Evolutionary conservation across 1,139 yeast species (phyloP).

Genomic region (Zygoascus meyerae): DNA sequence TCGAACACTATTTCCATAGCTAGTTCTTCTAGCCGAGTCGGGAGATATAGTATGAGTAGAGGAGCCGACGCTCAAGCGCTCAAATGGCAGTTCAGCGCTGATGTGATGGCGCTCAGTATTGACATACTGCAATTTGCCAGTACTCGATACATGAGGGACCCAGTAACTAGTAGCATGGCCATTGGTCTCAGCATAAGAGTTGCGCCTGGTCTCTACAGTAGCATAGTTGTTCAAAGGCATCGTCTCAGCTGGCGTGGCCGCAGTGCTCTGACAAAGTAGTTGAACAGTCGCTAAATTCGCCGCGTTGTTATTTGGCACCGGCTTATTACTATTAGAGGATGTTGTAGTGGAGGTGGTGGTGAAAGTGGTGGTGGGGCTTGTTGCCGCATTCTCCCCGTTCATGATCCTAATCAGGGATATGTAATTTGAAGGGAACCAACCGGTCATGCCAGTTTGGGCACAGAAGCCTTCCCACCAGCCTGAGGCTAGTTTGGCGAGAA

Average conservation of each 20-base stretch:
- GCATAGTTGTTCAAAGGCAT: constrained; percentile 6
- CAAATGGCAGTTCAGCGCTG: constrained; percentile 25
- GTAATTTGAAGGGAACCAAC: constrained; percentile 36
- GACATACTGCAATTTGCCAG: constrained; percentile 27
- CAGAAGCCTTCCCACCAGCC: constrained; percentile 38
- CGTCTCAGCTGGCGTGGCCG: too few relatives aligned
- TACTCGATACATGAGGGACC: constrained; percentile 28
- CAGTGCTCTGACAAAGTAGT: too few relatives aligned
- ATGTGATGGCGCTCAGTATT: constrained; percentile 24
- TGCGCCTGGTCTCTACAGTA: constrained; percentile 4
- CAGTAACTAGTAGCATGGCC: constrained; percentile 22
- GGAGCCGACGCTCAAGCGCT: constrained; percentile 7
- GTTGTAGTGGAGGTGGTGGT: neutral
- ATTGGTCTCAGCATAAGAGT: neutral
- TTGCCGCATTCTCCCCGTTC: neutral
- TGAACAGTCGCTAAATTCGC: neutral
- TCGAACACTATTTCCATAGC: neutral
- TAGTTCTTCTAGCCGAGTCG: neutral
- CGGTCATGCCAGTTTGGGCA: constrained; percentile 22
- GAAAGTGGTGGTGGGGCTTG: neutral
- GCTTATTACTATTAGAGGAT: constrained; percentile 5
- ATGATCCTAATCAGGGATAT: constrained; percentile 15
- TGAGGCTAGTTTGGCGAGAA: constrained; percentile 46
- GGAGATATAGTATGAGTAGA: neutral
- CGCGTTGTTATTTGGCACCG: constrained; percentile 3